Base-by-base conservation (phyloP, 169 alveolate species). In the Plasmodium billcollinsi region DNA sequence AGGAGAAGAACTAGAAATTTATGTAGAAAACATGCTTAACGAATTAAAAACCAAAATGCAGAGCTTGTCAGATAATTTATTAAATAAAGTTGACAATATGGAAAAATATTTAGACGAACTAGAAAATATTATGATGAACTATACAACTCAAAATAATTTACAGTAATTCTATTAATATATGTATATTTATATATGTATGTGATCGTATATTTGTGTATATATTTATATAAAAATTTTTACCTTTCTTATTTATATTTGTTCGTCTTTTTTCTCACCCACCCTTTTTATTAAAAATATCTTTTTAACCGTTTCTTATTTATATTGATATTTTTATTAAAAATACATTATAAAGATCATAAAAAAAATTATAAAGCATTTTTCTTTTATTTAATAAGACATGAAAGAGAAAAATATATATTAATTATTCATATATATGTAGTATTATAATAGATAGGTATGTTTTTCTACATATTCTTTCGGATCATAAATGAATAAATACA, bases 41-140 rank as follows among this genome's bases (percentile, higher is more conserved):
- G 91, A 83, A 33, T 61, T 83, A 33, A 83, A 83, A 49, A 58
- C 50, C 15, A 83, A 83, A 83, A 83, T 83, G 91, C 91, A 83
- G 18, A 69, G 59, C 20, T 54, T 83, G 45, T 83, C 91, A 6
- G 70, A 83, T 39, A 70, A 69, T 39, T 39, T 83, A 49, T 61
- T 83, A 45, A 83, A 54, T 26, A 83, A 83, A 62, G 91, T 83
- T 3, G 85, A 83, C 15, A 69, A 47, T 18, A 83, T 83, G 85
- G 91, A 83, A 26, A 70, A 83, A 33, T 83, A 80, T 47, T 47
- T 83, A 20, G 85, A 83, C 12, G 83, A 58, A 12, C 29, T 83
- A 26, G 91, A 83, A 73, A 50, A 29, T 2, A 33, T 45, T 54
- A 62, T 76, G 75, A 26, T 58, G 15, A 50, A 20, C 45, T 76